phyloP scores from a whole-genome alignment of 2,329 filamentous ascomycete genomes.

The Aspergillus carbonarius region DNA sequence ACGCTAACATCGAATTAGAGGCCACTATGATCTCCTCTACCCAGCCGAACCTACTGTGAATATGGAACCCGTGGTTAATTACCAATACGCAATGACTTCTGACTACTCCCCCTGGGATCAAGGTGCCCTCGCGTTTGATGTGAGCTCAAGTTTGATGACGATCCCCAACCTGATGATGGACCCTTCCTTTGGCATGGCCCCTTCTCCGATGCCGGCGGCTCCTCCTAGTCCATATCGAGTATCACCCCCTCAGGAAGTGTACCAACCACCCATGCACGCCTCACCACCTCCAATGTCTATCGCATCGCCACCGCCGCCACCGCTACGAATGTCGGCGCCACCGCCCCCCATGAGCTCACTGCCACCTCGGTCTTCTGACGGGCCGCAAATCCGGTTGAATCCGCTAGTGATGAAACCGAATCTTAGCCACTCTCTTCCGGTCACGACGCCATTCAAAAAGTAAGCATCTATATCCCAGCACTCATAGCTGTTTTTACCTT shows the following conservation, averaged over 20 bases:
- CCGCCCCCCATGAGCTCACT: slow-evolving; percentile 36
- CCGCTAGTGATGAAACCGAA: slow-evolving; percentile 43
- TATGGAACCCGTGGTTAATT: slow-evolving; percentile 42
- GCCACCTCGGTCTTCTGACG: slow-evolving; percentile 35
- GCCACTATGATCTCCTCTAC: slow-evolving; percentile 95
- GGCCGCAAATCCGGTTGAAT: slow-evolving; percentile 44
- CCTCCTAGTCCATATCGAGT: slow-evolving; percentile 32
- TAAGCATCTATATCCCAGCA: slow-evolving; percentile 19
- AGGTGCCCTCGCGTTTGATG: slow-evolving; percentile 39
- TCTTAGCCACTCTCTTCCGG: slow-evolving; percentile 40
- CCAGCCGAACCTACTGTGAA: slow-evolving; percentile 51
- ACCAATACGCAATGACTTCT: slow-evolving; percentile 42
- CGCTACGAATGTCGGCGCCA: slow-evolving; percentile 27
- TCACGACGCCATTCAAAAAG: slow-evolving; percentile 45
- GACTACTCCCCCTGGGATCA: slow-evolving; percentile 40
- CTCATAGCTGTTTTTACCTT: neutral
- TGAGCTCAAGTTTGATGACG: slow-evolving; percentile 42
- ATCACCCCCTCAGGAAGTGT: slow-evolving; percentile 36
- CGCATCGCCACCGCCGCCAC: slow-evolving; percentile 28
- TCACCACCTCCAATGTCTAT: slow-evolving; percentile 25
- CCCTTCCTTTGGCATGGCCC: slow-evolving; percentile 29
- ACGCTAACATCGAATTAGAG: slow-evolving; percentile 47
- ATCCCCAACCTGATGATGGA: slow-evolving; percentile 43
- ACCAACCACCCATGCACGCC: slow-evolving; percentile 31
- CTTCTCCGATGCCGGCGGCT: slow-evolving; percentile 32